Percentiles rank a stretch among this genome's conserved stretches.
phyloP scores from a whole-genome alignment of 495 filamentous ascomycete species.

The Tricharina praecox region DNA sequence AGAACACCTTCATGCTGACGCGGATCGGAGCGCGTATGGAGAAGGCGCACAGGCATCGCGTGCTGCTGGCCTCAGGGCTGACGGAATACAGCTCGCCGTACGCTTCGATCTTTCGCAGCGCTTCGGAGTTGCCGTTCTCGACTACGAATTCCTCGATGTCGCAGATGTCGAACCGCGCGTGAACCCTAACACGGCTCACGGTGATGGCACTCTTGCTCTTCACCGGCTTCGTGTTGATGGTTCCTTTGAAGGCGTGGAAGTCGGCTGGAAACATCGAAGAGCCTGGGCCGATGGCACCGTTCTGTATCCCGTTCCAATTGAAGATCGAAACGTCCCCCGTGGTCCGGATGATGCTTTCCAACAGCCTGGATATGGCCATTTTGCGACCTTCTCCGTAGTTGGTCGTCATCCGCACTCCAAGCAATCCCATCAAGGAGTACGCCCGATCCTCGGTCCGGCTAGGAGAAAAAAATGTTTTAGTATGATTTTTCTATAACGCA shows the following conservation, averaged over 20 bases:
- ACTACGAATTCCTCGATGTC: constrained; percentile 28
- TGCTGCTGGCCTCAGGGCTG: constrained; percentile 29
- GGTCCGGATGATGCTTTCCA: not conserved
- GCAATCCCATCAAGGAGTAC: constrained; percentile 9
- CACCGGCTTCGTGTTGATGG: not conserved
- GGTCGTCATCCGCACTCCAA: not conserved
- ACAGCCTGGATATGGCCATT: not conserved
- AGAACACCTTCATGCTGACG: constrained; percentile 25
- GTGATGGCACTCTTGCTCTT: constrained; percentile 30
- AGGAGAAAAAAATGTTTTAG: no score
- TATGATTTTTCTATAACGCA: no score
- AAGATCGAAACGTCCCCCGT: constrained; percentile 8
- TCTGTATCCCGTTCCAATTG: constrained; percentile 7
- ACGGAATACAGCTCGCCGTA: constrained; percentile 25
- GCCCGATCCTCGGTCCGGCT: constrained; percentile 1
- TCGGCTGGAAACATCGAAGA: constrained; percentile 4
- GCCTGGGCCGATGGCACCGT: not conserved
- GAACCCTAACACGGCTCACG: constrained; percentile 29
- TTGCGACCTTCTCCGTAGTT: constrained; percentile 6
- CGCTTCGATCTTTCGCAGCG: constrained; percentile 27
- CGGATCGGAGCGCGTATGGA: constrained; percentile 30
- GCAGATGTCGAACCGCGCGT: constrained; percentile 31
- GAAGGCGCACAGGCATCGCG: not conserved
- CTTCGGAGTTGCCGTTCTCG: not conserved
- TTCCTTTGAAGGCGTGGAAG: not conserved